Base-by-base conservation (phyloP, 495 filamentous ascomycete genomes). In the Zalerion maritima region DNA sequence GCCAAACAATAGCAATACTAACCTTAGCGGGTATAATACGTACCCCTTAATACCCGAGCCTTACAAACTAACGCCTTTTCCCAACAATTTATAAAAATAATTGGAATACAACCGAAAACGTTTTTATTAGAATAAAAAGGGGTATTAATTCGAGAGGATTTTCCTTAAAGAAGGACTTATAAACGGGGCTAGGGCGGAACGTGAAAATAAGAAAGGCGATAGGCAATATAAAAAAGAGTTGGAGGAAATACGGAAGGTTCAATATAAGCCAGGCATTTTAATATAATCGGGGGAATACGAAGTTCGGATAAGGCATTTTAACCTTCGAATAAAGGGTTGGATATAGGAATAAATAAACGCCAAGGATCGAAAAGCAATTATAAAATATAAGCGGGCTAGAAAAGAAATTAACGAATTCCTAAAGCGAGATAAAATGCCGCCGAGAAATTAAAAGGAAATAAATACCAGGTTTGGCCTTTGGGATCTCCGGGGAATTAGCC, bases 21-120 rank as follows among this genome's bases (percentile, higher is more conserved):
- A n/a, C n/a, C n/a, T 26, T 29, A 36, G 34, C n/a, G 28, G 28
- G n/a, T 26, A 17, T 18, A 36, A 14, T 20, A 36, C 34, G 8
- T 36, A 20, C 13, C 3, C 21, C 11, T 24, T 23, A 4, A 36
- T 29, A 15, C 34, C 28, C 27, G 14, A 14, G n/a, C 16, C 28
- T 27, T 29, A 23, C n/a, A 17, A 31, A 13, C 14, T 17, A 9
- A 36, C 10, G 2, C 34, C 26, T 21, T 2, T 19, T 10, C 34
- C 34, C 14, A 17, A 26, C 14, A 23, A 26, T 21, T 18, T 24
- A 31, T 36, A 29, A 29, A 28, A 36, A 30, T 10, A 21, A 16
- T 18, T 36, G 13, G 33, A 36, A 23, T 29, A 21, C n/a, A n/a
- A 36, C 1, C 33, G 25, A 21, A 36, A 14, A 14, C 33, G 25